Evolutionary conservation across 352 stramenopile genomes (phyloP).

Genomic region (Phytophthora litchii): DNA sequence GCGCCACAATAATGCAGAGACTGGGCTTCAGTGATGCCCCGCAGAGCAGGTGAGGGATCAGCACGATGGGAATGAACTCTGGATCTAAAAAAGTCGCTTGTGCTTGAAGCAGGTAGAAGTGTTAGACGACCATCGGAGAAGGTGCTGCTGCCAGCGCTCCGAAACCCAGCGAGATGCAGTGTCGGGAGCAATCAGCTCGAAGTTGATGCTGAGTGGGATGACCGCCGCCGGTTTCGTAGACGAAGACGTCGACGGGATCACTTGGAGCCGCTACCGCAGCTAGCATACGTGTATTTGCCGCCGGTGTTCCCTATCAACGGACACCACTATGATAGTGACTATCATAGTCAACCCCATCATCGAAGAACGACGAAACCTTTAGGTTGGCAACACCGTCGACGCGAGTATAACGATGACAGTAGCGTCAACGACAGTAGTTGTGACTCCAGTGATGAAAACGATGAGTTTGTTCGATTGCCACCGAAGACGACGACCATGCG

Average conservation of each 20-base stretch:
- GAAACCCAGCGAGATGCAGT: slow-evolving; percentile 12
- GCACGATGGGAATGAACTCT: slow-evolving; percentile 25
- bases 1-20: slow-evolving; percentile 13
- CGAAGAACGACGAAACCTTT: slow-evolving; percentile 1
- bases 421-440: slow-evolving; percentile 21
- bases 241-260: slow-evolving; percentile 14
- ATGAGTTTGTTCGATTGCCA: neutral
- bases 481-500: slow-evolving; percentile 20
- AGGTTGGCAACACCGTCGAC: neutral
- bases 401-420: slow-evolving; percentile 6
- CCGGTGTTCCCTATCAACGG: slow-evolving; percentile 8
- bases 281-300: slow-evolving; percentile 32
- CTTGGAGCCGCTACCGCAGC: slow-evolving; percentile 2
- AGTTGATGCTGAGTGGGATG: slow-evolving; percentile 15
- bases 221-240: slow-evolving; percentile 11
- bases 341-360: too few relatives aligned
- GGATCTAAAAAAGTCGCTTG: slow-evolving; percentile 18
- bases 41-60: slow-evolving; percentile 26
- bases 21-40: slow-evolving; percentile 4
- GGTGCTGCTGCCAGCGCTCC: slow-evolving; percentile 22
- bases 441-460: slow-evolving; percentile 17
- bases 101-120: slow-evolving; percentile 11
- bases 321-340: slow-evolving; percentile 4
- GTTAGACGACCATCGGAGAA: slow-evolving; percentile 11
- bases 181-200: slow-evolving; percentile 23